Base-by-base conservation (phyloP, 345 rosid species). In the Gossypium rotundifolium region DNA sequence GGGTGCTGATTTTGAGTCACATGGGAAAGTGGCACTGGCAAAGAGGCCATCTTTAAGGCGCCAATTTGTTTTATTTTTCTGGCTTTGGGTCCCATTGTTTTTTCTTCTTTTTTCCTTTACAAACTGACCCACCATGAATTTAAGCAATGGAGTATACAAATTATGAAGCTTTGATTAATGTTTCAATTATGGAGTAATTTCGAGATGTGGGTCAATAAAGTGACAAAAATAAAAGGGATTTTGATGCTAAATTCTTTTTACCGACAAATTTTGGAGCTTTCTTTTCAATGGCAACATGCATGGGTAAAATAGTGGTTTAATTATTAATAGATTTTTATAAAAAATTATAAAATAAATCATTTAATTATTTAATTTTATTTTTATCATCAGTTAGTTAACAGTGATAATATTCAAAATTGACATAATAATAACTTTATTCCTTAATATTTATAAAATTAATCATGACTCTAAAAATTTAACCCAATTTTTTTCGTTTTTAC, bases 11-110 rank as follows among this genome's bases (percentile, higher is more conserved):
- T 33, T 11, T 38, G 46, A 54, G 58, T 45, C 69, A 73, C 46
- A 49, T 62, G 69, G 76, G 69, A 46, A 73, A 60, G 51, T 40
- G 45, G 69, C 57, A 33, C 40, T 33, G 40, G 40, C 40, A 33
- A 73, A 23, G 13, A 33, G 42, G 49, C 45, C 25, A 71, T 38
- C 25, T 9, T 40, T n/a, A 63, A 17, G 74, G 73, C 60, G 45
- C 58, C 73, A 23, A 23, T 27, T 0, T 51, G 16, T 54, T 33
- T n/a, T 33, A 5, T 54, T 54, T 33, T 33, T 53, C 27, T 38
- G 63, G 17, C 40, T n/a, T 7, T 18, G 61, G 74, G 74, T 71
- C 63, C 63, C 74, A 71, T 54, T 20, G 27, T n/a, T 40, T 55
- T 33, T 6, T 23, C 5, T 49, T 48, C 51, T 33, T 25, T 14